Conservation (phyloP, 2,329 filamentous ascomycete genomes). For the Paracamarosporium sp. region DNA sequence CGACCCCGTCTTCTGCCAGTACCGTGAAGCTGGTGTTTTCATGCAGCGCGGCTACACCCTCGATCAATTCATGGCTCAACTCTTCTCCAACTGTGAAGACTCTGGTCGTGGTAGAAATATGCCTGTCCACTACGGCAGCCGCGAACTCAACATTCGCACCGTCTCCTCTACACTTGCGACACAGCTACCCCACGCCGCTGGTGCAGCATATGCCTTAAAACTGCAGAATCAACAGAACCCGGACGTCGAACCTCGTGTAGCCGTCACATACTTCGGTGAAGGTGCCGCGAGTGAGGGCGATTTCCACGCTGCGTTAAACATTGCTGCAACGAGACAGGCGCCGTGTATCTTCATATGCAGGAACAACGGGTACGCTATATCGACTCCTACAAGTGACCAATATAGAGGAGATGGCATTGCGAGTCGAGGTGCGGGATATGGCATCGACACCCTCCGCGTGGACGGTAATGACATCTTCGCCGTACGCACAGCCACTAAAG, state of each 20-base stretch:
- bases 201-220: constrained; percentile 87
- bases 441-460: constrained; percentile 90
- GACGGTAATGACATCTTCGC: constrained; percentile 96
- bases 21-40: constrained; percentile 91
- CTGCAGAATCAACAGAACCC: constrained; percentile 78
- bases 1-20: constrained; percentile 93
- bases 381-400: constrained; percentile 86
- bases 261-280: constrained; percentile 88
- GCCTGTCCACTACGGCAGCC: constrained; percentile 94
- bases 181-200: constrained; percentile 86
- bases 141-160: constrained; percentile 84
- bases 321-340: constrained; percentile 86
- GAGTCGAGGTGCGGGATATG: constrained; percentile 84
- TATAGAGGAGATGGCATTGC: constrained; percentile 93
- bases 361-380: constrained; percentile 93
- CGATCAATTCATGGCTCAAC: constrained; percentile 91
- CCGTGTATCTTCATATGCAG: constrained; percentile 90
- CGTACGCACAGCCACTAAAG: constrained; percentile 78
- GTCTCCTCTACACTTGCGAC: constrained; percentile 87
- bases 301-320: constrained; percentile 90
- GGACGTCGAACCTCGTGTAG: constrained; percentile 66
- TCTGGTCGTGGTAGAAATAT: constrained; percentile 86
- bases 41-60: constrained; percentile 86
- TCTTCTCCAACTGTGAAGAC: constrained; percentile 88
- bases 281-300: constrained; percentile 90